Conservation (phyloP, 371 early-diverging fungal genomes). For the Smittium culicis region DNA sequence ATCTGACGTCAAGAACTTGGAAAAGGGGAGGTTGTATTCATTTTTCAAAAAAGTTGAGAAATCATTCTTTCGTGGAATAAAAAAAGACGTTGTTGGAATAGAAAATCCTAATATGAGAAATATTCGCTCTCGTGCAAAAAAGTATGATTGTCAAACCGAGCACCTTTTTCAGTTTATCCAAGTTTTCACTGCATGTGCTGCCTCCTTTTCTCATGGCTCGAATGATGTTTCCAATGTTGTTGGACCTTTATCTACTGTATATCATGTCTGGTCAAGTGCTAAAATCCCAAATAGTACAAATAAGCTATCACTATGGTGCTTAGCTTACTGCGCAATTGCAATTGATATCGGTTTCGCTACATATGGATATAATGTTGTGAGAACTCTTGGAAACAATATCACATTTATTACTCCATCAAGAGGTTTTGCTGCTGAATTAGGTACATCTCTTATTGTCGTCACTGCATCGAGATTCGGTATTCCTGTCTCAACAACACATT, state of each 20-base stretch:
- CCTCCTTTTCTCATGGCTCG: slow-evolving; percentile 83
- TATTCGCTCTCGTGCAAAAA: slow-evolving; percentile 46
- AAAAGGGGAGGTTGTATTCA: neutral
- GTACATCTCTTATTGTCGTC: slow-evolving; percentile 66
- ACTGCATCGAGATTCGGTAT: slow-evolving; percentile 66
- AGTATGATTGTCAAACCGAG: slow-evolving; percentile 66
- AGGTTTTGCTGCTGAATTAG: slow-evolving; percentile 72
- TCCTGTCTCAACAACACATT: slow-evolving; percentile 80
- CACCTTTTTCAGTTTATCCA: slow-evolving; percentile 71
- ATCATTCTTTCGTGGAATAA: slow-evolving; percentile 32
- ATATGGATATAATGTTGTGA: slow-evolving; percentile 57
- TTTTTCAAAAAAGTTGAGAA: slow-evolving; percentile 14
- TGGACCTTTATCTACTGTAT: slow-evolving; percentile 63
- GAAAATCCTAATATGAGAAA: slow-evolving; percentile 33
- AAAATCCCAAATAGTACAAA: slow-evolving; percentile 35
- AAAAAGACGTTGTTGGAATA: slow-evolving; percentile 43
- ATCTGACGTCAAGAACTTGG: neutral
- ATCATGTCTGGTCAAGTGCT: slow-evolving; percentile 50
- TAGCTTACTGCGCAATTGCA: slow-evolving; percentile 61
- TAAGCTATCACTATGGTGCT: slow-evolving; percentile 56
- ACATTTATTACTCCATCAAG: slow-evolving; percentile 69
- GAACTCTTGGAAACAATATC: slow-evolving; percentile 66
- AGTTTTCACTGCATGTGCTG: slow-evolving; percentile 66
- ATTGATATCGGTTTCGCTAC: slow-evolving; percentile 67
- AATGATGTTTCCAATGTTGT: slow-evolving; percentile 84